Evolutionary conservation across 2,329 filamentous ascomycete genomes (phyloP), one percentile per base, ranked within the genome.

Genomic region (Botrytis galanthina): DNA sequence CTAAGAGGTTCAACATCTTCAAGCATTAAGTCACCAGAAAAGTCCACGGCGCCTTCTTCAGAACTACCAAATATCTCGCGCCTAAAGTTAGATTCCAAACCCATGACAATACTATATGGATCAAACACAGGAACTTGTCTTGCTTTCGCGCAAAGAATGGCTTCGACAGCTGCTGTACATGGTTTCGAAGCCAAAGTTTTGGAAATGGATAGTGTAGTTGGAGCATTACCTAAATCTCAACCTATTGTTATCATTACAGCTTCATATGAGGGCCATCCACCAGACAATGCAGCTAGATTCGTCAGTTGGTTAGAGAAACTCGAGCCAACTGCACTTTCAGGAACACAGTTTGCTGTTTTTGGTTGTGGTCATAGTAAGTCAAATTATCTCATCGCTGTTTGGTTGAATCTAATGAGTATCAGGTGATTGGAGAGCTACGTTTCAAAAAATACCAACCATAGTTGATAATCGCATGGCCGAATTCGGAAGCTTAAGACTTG

Each of bases 121-220:
- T 92, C 90, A n/a, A 93, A 93, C 78, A 90, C 88, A 14, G 92
- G 92, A 0, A 94, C 92, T 1, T 94, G 92, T 80, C 90, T 93
- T 80, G 85, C 89, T 1, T 85, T 94, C 64, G 89, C 92, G 1
- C 86, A 90, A 75, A 84, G 87, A 42, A 80, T 94, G 14, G 89
- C 89, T 0, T 84, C 85, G 7, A 87, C 89, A 77, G 90, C 90
- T 0, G 77, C 83, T 4, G 80, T 80, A 6, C 88, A 89, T 76
- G 91, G 92, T 0, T 93, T 90, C 80, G 81, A 80, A 9, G 82
- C 80, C 6, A 80, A 83, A 7, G 82, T 91, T 2, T 84, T 86
- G 32, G 85, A 86, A 2, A 81, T 94, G 62, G 90, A 94, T 77
- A 84, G 85, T 0, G 90, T 89, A 0, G 87, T 87, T 44, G 86